A percentile compares a stretch with the other conserved stretches of the same genome.
Evolutionary conservation across 1,139 yeast genomes (phyloP).

Genomic region (Taiozyma sp.): DNA sequence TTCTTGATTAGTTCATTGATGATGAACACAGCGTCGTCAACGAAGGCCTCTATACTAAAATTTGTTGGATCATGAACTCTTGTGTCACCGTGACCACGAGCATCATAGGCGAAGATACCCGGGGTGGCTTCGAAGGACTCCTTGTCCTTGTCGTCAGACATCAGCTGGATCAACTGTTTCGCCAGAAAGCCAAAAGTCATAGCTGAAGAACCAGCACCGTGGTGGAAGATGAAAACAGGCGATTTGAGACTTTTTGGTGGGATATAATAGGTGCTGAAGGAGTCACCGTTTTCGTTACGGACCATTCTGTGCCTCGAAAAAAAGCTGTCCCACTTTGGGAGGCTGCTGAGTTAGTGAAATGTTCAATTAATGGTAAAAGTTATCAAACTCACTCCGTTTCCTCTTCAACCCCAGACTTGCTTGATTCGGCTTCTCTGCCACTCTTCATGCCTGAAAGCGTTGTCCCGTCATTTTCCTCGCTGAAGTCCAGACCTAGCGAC

Average conservation of each 20-base stretch:
- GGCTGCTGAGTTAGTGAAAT: not conserved
- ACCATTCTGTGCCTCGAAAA: constrained; percentile 32
- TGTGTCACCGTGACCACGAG: constrained; percentile 78
- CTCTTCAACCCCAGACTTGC: not conserved
- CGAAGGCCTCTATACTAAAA: constrained; percentile 48
- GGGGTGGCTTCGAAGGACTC: constrained; percentile 25
- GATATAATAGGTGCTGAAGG: constrained; percentile 56
- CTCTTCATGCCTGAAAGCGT: constrained; percentile 8
- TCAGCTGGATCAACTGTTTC: constrained; percentile 28
- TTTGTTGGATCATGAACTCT: constrained; percentile 30
- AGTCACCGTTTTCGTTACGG: constrained; percentile 22
- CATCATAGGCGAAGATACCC: constrained; percentile 71
- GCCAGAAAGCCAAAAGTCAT: constrained; percentile 66
- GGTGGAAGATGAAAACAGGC: constrained; percentile 73
- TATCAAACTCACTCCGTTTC: not conserved
- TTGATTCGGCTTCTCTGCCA: not conserved
- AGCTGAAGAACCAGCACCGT: constrained; percentile 93
- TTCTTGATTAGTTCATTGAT: constrained; percentile 33
- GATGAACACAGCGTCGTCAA: constrained; percentile 51
- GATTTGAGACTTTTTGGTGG: constrained; percentile 42
- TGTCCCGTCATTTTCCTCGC: constrained; percentile 26
- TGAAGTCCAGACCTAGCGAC: constrained; percentile 32
- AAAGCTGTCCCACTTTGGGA: constrained; percentile 36
- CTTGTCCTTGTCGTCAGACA: constrained; percentile 19
- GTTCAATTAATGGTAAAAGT: not conserved